Evolutionary conservation across 768 basidiomycete genomes (phyloP).

Genomic region (Boletus barrowsii): DNA sequence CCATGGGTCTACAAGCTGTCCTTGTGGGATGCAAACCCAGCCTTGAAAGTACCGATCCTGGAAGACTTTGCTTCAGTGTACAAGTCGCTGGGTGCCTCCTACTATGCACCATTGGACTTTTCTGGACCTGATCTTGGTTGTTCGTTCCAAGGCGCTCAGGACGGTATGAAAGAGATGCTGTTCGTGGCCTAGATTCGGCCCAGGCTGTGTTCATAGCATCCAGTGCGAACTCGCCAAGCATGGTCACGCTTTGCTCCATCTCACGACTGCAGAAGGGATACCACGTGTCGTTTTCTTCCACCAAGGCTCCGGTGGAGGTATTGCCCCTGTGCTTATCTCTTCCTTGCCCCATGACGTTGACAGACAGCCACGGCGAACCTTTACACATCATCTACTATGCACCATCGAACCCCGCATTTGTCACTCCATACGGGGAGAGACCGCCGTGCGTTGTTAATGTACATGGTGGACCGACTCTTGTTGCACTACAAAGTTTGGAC

Average conservation of each 20-base stretch:
- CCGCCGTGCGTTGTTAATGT: conserved; percentile 3
- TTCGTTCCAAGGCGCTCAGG: not conserved
- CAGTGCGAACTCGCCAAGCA: not conserved
- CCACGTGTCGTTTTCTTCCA: not conserved
- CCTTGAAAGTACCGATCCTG: not conserved
- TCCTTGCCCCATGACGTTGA: not conserved
- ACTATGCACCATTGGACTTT: not conserved
- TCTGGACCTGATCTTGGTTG: not conserved
- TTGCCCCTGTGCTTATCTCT: not conserved
- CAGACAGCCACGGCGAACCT: not conserved
- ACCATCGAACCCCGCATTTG: not conserved
- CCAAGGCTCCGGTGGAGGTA: not conserved
- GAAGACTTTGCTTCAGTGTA: conserved; percentile 2
- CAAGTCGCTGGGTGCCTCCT: conserved; percentile 3
- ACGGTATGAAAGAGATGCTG: not conserved
- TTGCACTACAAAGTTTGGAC: not conserved
- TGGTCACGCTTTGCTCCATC: not conserved
- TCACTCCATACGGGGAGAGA: not conserved
- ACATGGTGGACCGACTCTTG: not conserved
- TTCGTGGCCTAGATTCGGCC: conserved; percentile 2
- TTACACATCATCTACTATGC: not conserved
- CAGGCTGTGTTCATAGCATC: conserved; percentile 1
- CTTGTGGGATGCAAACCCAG: not conserved
- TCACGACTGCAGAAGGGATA: not conserved
- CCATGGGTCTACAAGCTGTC: conserved; percentile 2